These are phyloP conservation scores for Podosphaera fusca DNA, from an alignment of 2,329 filamentous ascomycete species.

Conservation along the genomic window DNA sequence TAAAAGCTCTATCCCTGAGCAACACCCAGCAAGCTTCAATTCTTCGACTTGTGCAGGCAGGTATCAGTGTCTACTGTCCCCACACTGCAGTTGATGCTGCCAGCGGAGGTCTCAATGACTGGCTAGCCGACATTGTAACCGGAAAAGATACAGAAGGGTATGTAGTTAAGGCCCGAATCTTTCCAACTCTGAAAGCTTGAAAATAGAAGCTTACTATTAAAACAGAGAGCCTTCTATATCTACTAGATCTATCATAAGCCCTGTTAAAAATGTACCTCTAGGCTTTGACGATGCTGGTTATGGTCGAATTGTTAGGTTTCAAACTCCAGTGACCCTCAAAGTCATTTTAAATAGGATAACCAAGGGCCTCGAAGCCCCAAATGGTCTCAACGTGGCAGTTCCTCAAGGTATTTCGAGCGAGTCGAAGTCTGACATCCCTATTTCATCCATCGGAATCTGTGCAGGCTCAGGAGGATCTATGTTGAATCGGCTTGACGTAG, in stretches of 20 bases:
- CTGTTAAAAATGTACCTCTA: slow-evolving; percentile 7
- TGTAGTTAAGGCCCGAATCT: not conserved
- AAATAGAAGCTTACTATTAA: not conserved
- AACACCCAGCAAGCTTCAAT: slow-evolving; percentile 76
- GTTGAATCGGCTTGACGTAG: slow-evolving; percentile 45
- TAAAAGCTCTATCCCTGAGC: slow-evolving; percentile 67
- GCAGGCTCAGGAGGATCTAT: slow-evolving; percentile 70
- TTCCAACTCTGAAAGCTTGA: not conserved
- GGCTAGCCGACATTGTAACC: slow-evolving; percentile 71
- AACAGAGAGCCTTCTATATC: not conserved
- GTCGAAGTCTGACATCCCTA: slow-evolving; percentile 16
- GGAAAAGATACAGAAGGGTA: slow-evolving; percentile 1
- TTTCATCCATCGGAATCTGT: slow-evolving; percentile 60
- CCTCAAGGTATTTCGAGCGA: slow-evolving; percentile 10
- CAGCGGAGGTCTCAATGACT: slow-evolving; percentile 68
- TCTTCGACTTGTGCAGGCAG: slow-evolving; percentile 57
- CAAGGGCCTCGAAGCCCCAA: slow-evolving; percentile 3
- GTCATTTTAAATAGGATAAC: slow-evolving; percentile 10
- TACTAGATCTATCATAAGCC: slow-evolving; percentile 10
- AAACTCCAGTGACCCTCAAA: slow-evolving; percentile 9
- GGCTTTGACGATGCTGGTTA: slow-evolving; percentile 15
- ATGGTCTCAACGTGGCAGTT: slow-evolving; percentile 12
- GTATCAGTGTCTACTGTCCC: slow-evolving; percentile 86
- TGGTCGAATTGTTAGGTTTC: slow-evolving; percentile 15
- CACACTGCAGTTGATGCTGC: slow-evolving; percentile 89